Conservation (phyloP, 202 grass and related monocot genomes). For the Saccharum hybrid region DNA sequence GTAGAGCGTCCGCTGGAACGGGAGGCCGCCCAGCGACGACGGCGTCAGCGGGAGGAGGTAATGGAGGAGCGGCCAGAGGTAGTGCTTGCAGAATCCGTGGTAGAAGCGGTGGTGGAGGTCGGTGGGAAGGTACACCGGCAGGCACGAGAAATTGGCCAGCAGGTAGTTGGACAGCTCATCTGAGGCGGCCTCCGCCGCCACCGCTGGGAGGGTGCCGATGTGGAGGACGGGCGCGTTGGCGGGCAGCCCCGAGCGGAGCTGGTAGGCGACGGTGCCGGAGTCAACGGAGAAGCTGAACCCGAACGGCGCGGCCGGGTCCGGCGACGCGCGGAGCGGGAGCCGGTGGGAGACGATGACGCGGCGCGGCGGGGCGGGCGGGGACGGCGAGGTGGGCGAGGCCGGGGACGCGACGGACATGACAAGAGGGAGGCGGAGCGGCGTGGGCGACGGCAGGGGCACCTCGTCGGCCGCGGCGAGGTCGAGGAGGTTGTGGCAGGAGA, state of each 20-base stretch:
- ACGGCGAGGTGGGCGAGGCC: conserved; percentile 49
- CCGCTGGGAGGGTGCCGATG: conserved; percentile 67
- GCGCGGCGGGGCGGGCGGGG: conserved; percentile 20
- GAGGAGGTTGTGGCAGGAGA: conserved; percentile 82
- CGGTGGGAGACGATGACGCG: conserved; percentile 88
- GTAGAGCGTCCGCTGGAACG: conserved; percentile 86
- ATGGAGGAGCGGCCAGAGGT: conserved; percentile 97
- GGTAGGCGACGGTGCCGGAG: conserved; percentile 60
- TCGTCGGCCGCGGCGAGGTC: conserved; percentile 66
- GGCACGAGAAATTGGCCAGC: conserved; percentile 65
- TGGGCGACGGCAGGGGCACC: conserved; percentile 53
- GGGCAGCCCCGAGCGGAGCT: conserved; percentile 80
- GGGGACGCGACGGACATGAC: conserved; percentile 71
- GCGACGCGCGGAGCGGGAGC: conserved; percentile 63
- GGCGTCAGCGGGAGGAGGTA: conserved; percentile 86
- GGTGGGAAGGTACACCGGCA: conserved; percentile 72
- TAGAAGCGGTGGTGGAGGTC: conserved; percentile 88
- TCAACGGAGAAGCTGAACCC: conserved; percentile 68
- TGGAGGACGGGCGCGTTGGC: conserved; percentile 55
- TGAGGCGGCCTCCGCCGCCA: conserved; percentile 40
- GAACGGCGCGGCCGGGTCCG: conserved; percentile 60
- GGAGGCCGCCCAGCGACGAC: conserved; percentile 67
- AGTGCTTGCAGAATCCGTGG: conserved; percentile 98
- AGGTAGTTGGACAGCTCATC: conserved; percentile 78
- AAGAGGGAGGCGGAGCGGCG: conserved; percentile 67